Base-by-base conservation (phyloP, 345 rosid genomes). In the Brassica juncea region DNA sequence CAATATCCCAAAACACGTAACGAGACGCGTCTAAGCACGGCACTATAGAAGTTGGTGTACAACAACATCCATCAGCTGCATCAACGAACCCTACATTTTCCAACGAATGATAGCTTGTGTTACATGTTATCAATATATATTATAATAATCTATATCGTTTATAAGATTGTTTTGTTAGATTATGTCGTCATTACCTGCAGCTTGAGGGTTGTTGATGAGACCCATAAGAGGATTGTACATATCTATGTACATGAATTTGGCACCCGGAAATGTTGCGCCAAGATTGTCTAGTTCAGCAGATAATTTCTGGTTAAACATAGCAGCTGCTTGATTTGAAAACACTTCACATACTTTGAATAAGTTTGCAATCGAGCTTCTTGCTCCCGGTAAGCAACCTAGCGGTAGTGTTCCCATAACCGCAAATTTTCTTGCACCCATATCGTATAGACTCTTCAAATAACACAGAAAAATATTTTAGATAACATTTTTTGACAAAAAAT, bases 321-420 rank as follows among this genome's bases (percentile, higher is more conserved):
- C 9, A 6, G 94, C 91, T 7, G 86, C 90, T 55, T 86, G 72
- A 63, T 94, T 88, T 30, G 70, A 39, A 2, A 39, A 12, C 0
- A 82, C 34, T 49, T 84, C 83, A 68, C 90, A 89, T 0, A 35
- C 61, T 64, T 84, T 80, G 4, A 21, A 2, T 21, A 70, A 2
- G 31, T 89, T 89, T 14, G 92, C 94, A 8, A 71, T 25, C 0
- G 83, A 4, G 1, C 0, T 4, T 77, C 76, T 85, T 63, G 87
- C 94, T 5, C 89, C 80, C 8, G 98, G 94, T 71, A 87, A 61
- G 64, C 97, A 90, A 34, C 94, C 97, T 75, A 74, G 71, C 1
- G 83, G 83, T 30, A 74, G 39, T 55, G 79, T 75, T 80, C 83
- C 67, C 80, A 88, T 2, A 1, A 89, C 81, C 37, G 80, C 92